These are phyloP conservation scores for Mikania micrantha DNA, from an alignment of 129 eudicot species.

Conservation along the genomic window DNA sequence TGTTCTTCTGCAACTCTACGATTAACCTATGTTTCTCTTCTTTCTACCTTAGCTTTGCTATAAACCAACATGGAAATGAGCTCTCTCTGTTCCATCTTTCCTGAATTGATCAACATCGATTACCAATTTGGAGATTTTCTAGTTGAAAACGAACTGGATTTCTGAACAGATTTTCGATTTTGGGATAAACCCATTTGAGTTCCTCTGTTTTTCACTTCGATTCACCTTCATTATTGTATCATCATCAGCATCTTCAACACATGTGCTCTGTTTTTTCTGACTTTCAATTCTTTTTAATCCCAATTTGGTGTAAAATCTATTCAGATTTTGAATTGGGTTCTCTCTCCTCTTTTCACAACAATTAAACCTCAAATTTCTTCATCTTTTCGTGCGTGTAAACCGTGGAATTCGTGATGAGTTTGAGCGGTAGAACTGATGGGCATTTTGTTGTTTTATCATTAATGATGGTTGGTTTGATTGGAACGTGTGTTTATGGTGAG, in stretches of 20 bases:
- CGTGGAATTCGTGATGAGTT: constrained; percentile 12
- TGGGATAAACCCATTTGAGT: constrained; percentile 18
- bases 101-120: neutral
- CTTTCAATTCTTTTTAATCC: constrained; percentile 3
- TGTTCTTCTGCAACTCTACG: constrained; percentile 32
- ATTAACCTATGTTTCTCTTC: constrained; percentile 8
- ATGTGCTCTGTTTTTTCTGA: constrained; percentile 14
- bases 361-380: neutral
- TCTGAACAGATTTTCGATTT: constrained; percentile 5
- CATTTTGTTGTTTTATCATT: constrained; percentile 8
- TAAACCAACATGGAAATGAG: constrained; percentile 31
- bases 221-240: constrained; percentile 6
- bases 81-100: constrained; percentile 21
- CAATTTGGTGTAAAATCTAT: constrained; percentile 19
- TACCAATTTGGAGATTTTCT: constrained; percentile 27
- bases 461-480: constrained; percentile 20
- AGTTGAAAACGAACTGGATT: constrained; percentile 21
- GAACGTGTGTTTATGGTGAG: constrained; percentile 31
- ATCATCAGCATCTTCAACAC: constrained; percentile 15
- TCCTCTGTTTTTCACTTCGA: neutral
- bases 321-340: constrained; percentile 3
- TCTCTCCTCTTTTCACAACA: neutral
- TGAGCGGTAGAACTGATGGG: constrained; percentile 10
- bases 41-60: constrained; percentile 44
- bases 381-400: neutral